Evolutionary conservation across 345 rosid species (phyloP).

Genomic region (Populus deltoides): DNA sequence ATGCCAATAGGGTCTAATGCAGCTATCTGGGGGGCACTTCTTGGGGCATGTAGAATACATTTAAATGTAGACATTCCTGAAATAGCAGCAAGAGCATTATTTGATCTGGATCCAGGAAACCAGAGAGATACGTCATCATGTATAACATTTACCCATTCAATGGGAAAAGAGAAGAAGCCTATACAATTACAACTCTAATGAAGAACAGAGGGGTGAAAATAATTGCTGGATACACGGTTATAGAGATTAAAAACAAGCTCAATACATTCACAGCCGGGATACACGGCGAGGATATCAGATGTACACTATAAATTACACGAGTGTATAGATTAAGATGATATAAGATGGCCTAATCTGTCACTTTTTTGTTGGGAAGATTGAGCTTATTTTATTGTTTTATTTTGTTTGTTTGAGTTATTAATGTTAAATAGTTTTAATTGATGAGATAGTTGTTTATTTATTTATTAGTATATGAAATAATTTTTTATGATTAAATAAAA

Average conservation of each 20-base stretch:
- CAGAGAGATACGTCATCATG: constrained; percentile 52
- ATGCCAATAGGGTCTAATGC: constrained; percentile 46
- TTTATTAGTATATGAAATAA: too few relatives aligned
- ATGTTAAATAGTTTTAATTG: too few relatives aligned
- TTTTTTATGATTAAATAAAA: too few relatives aligned
- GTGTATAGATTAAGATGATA: fast-evolving
- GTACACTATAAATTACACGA: too few relatives aligned
- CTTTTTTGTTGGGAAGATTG: too few relatives aligned
- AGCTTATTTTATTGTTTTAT: too few relatives aligned
- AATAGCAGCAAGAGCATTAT: constrained; percentile 47
- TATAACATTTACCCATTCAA: constrained; percentile 53
- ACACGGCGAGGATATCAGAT: neutral
- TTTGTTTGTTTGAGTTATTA: too few relatives aligned
- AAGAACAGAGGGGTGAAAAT: constrained; percentile 45
- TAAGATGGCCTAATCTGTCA: fast-evolving
- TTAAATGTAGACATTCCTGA: constrained; percentile 42
- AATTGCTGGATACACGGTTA: constrained; percentile 35
- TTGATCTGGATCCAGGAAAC: constrained; percentile 47
- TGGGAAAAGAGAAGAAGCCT: constrained; percentile 55
- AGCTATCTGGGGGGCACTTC: constrained; percentile 46
- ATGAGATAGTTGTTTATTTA: too few relatives aligned
- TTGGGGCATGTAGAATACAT: constrained; percentile 56
- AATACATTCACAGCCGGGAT: constrained; percentile 10
- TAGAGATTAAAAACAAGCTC: constrained; percentile 17
- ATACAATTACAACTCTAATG: constrained; percentile 43